These are phyloP conservation scores for Corylus americana DNA, from an alignment of 306 rosid species.

Conservation along the genomic window DNA sequence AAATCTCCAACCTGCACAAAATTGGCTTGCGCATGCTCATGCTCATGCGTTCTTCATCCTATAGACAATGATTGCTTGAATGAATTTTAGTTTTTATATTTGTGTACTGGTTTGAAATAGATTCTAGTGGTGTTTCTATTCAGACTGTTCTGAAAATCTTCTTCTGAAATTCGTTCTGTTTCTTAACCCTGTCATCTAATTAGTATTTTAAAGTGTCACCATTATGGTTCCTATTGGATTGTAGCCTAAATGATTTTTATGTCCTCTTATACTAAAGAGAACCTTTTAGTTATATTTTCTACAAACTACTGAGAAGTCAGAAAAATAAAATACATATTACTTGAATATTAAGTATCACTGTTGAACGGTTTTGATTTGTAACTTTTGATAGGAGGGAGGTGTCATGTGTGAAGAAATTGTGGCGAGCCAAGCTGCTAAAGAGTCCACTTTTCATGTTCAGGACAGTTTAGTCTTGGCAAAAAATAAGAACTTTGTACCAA, in stretches of 20 bases:
- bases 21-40: neutral
- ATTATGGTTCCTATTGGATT: neutral
- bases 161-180: neutral
- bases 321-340: neutral
- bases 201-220: neutral
- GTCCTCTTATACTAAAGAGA: neutral
- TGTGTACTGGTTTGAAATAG: neutral
- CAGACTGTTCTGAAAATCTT: neutral
- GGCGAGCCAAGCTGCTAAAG: conserved; percentile 32
- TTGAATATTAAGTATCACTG: neutral
- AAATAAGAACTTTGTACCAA: conserved; percentile 37
- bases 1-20: neutral
- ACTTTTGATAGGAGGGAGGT: conserved; percentile 53
- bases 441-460: conserved; percentile 31
- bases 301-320: neutral
- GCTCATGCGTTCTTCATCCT: neutral
- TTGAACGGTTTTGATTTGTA: conserved; percentile 21
- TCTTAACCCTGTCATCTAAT: neutral
- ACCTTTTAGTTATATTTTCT: neutral
- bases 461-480: conserved; percentile 47
- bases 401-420: conserved; percentile 29
- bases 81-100: neutral
- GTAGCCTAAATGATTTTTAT: neutral
- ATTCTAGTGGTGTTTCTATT: neutral
- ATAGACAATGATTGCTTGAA: neutral